A percentile compares a stretch with the other conserved stretches of the same genome.
phyloP scores from a whole-genome alignment of 352 stramenopile species.

The Phytophthora nicotianae region DNA sequence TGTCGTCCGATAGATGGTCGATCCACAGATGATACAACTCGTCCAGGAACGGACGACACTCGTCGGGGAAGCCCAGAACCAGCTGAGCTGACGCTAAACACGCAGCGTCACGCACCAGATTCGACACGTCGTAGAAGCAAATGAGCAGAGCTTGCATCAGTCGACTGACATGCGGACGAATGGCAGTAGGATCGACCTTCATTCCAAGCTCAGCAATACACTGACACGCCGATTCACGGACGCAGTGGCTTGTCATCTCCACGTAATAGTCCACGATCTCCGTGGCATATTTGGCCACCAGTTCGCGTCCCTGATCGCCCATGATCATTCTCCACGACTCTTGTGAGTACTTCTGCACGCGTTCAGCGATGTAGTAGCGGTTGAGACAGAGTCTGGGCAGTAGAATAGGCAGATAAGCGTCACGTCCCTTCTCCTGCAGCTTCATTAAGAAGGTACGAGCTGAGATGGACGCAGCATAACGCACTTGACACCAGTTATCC shows the following conservation, averaged over 20 bases:
- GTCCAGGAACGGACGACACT: conserved; percentile 88
- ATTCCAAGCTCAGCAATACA: conserved; percentile 94
- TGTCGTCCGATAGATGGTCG: conserved; percentile 96
- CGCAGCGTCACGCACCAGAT: conserved; percentile 95
- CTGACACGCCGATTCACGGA: conserved; percentile 95
- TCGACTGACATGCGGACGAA: conserved; percentile 69
- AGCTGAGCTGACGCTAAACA: conserved; percentile 91
- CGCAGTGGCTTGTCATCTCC: conserved; percentile 95
- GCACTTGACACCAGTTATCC: conserved; percentile 98
- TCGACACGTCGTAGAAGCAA: conserved; percentile 97
- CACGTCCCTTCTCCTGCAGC: conserved; percentile 59
- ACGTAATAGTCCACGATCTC: conserved; percentile 96
- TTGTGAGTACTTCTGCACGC: conserved; percentile 96
- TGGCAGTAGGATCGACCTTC: conserved; percentile 80
- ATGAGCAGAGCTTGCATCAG: conserved; percentile 91
- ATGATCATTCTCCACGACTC: conserved; percentile 95
- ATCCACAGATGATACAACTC: conserved; percentile 92
- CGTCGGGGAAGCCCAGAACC: conserved; percentile 81
- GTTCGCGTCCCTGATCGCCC: conserved; percentile 69
- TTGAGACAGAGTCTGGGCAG: conserved; percentile 97
- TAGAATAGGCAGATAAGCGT: conserved; percentile 78
- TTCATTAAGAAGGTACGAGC: conserved; percentile 88
- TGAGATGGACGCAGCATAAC: conserved; percentile 94
- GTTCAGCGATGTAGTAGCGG: conserved; percentile 96
- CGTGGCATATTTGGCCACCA: conserved; percentile 88